Base-by-base conservation (phyloP, 305 asterid genomes). In the Plantago lanceolata region DNA sequence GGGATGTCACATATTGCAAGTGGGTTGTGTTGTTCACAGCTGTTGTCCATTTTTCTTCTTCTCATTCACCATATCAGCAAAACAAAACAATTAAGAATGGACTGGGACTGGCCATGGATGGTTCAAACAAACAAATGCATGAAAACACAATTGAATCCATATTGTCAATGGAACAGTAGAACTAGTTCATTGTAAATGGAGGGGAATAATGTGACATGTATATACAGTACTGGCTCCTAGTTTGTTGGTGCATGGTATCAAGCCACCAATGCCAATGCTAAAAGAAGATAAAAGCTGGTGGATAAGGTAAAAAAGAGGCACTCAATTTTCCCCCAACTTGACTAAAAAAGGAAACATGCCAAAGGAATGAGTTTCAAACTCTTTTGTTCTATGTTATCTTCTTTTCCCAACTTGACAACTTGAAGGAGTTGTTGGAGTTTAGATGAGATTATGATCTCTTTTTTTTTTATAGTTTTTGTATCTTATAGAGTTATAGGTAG, bases 331-430 rank as follows among this genome's bases (percentile, higher is more conserved):
- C 47, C 48, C 44, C 45, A 26, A 57, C 24, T 35, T 40, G 31
- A 52, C 9, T 15, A 43, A 14, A 43, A 20, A 60, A 8, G 7
- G 18, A 19, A 21, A 20, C 53, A 15, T 6, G 17, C 40, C 20
- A 44, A 45, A 44, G 65, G 54, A 47, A 61, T 55, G 55, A 44
- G 65, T 35, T 57, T n/a, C 20, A 61, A 45, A 5, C 19, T 21
- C 40, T 9, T 35, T 7, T 15, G 2, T n/a, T 57, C 35, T 28
- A 19, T 37, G 3, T 37, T 35, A 4, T 19, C 18, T 20, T 44
- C 9, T 9, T 60, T 43, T 60, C 20, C 17, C 65, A 60, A 60
- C 65, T 60, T 60, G 65, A 21, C 65, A 60, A 60, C n/a, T 60
- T 60, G 65, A 59, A 33, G 8, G 40, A 33, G 40, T 6, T 5